phyloP scores from a whole-genome alignment of 495 filamentous ascomycete species.

The Hyaloscypha hepaticicola region DNA sequence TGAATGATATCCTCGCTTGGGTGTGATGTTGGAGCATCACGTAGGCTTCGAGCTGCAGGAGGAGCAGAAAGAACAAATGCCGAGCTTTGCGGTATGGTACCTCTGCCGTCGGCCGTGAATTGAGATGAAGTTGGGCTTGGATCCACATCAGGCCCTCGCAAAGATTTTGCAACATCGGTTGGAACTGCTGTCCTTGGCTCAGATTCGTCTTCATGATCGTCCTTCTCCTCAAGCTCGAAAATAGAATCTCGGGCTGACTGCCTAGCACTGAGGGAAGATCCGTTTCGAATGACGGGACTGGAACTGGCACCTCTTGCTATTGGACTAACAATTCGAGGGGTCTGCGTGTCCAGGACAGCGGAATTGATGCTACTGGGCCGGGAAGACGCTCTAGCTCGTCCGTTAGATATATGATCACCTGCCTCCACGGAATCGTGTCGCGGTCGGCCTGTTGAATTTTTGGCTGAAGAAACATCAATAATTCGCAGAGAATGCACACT shows the following conservation, averaged over 20 bases:
- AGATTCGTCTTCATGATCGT: slow-evolving; percentile 23
- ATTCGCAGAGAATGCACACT: slow-evolving; percentile 53
- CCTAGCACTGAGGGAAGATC: slow-evolving; percentile 25
- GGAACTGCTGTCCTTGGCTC: slow-evolving; percentile 22
- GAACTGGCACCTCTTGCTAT: slow-evolving; percentile 16
- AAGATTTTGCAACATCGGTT: slow-evolving; percentile 23
- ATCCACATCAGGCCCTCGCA: slow-evolving; percentile 30
- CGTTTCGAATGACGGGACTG: slow-evolving; percentile 25
- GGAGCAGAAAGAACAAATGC: slow-evolving; percentile 22
- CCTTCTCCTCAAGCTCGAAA: slow-evolving; percentile 37
- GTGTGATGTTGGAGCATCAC: background rate
- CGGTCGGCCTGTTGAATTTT: slow-evolving; percentile 42
- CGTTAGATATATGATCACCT: slow-evolving; percentile 37
- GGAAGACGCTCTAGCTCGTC: slow-evolving; percentile 30
- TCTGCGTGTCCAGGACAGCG: slow-evolving; percentile 43
- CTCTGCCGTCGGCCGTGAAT: background rate
- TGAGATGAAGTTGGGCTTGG: slow-evolving; percentile 9
- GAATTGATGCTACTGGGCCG: slow-evolving; percentile 40
- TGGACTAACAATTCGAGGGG: slow-evolving; percentile 26
- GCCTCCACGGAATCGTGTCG: slow-evolving; percentile 43
- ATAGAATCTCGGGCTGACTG: slow-evolving; percentile 34
- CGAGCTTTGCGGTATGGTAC: slow-evolving; percentile 7
- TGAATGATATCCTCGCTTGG: background rate
- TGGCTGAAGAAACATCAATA: slow-evolving; percentile 51
- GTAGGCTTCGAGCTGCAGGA: slow-evolving; percentile 17